Base-by-base conservation (phyloP, 805 yeast species). In the Yarrowia bubula region DNA sequence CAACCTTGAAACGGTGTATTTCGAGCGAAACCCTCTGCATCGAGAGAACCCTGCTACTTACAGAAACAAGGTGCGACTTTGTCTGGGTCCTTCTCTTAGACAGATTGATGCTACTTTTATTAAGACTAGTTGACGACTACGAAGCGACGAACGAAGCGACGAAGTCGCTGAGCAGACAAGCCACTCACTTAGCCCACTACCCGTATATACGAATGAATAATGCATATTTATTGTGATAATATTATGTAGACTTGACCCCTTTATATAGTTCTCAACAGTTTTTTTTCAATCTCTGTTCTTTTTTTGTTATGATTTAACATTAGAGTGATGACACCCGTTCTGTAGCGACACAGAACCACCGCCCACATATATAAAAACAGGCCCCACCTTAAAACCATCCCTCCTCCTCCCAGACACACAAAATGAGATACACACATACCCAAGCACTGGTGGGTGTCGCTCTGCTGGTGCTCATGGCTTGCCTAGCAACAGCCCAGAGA, bases 1-100 rank as follows among this genome's bases (percentile, higher is more conserved):
- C 1, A 78, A 82, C 6, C 78, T 95, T 63, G 96, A 91, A 61
- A 91, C 97, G 0, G 96, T 95, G 5, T 95, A 95, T 73, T 85
- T 95, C 68, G 99, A 95, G 76, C 93, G 95, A 8, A 93, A 93
- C 73, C 98, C 98, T 3, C 74, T 95, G 17, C 97, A 95, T 71
- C 69, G 77, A 33, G 74, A 82, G 18, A 88, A 88, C 69, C 85
- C 85, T n/a, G 86, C 95, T 1, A 86, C 92, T 61, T 95, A 95
- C 74, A 82, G 98, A 71, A 84, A 95, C 72, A 95, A 95, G 74
- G 73, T 95, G 53, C 84, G 84, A 69, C 79, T 95, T 71, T 83
- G 87, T 66, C 79, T 93, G 67, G 90, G 89, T 1, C 86, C 88
- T 0, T 82, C 87, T 9, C 77, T 95, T 51, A 76, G 82, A 48